Evolutionary conservation across 2,329 filamentous ascomycete genomes (phyloP).

Genomic region (Aspergillus uvarum): DNA sequence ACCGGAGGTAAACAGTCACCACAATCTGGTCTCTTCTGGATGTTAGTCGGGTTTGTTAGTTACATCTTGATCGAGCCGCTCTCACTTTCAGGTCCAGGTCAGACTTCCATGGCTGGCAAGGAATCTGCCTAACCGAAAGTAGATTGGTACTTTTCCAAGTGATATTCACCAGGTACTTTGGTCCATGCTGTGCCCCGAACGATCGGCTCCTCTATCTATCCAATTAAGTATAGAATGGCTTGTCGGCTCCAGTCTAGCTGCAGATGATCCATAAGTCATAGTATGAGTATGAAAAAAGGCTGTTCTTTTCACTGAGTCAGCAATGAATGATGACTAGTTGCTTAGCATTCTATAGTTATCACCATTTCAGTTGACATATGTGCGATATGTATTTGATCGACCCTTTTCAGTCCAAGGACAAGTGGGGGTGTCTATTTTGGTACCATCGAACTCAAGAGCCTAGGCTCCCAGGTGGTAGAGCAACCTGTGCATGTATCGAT

Average conservation of each 20-base stretch:
- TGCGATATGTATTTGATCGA: background rate
- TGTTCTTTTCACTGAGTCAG: background rate
- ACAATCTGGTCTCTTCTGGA: background rate
- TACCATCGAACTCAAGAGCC: background rate
- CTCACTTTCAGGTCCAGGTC: background rate
- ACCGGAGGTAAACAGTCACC: too few relatives aligned
- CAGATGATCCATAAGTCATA: background rate
- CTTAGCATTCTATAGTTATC: background rate
- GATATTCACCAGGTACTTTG: background rate
- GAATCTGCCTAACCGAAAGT: background rate
- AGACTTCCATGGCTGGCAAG: background rate
- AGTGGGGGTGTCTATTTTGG: background rate
- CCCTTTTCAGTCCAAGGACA: background rate
- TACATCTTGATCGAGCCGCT: background rate
- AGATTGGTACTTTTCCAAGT: background rate
- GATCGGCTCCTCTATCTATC: background rate
- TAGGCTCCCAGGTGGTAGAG: background rate
- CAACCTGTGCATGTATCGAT: background rate
- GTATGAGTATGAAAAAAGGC: background rate
- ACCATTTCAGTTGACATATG: background rate
- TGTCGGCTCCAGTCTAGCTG: background rate
- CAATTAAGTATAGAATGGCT: background rate
- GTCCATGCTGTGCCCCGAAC: background rate
- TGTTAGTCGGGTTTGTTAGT: background rate
- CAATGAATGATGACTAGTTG: background rate